Conservation (phyloP, 2,329 filamentous ascomycete genomes). For the Neofusicoccum sp. region DNA sequence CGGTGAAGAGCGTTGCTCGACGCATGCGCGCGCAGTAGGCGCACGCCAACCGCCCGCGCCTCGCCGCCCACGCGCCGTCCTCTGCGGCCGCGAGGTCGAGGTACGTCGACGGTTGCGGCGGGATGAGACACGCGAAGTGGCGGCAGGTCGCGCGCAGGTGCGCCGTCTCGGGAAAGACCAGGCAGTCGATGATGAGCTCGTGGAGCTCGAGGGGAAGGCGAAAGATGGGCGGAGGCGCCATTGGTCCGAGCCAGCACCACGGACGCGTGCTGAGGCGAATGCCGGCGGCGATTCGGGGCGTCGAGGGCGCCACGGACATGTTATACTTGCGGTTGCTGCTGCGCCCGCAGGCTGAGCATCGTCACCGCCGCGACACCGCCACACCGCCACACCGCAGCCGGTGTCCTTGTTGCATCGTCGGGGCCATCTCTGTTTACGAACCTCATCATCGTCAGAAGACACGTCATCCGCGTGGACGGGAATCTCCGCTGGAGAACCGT, state of each 20-base stretch:
- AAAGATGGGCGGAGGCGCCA: neutral
- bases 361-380: neutral
- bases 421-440: too few species aligned
- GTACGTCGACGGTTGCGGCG: neutral
- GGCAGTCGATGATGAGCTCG: neutral
- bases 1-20: neutral
- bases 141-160: neutral
- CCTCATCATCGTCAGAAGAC: too few species aligned
- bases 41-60: neutral
- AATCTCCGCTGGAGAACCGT: too few species aligned
- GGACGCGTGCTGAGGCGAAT: neutral
- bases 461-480: too few species aligned
- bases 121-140: neutral
- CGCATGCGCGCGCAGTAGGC: neutral
- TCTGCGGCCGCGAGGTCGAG: neutral
- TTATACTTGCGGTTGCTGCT: neutral
- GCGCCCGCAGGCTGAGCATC: neutral
- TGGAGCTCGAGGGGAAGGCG: neutral
- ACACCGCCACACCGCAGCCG: neutral
- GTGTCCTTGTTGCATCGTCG: neutral
- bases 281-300: neutral
- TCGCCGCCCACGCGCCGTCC: neutral
- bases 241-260: neutral
- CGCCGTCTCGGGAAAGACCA: neutral
- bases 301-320: neutral